Percentiles rank a stretch among this genome's conserved stretches.
These are phyloP conservation scores for Pyrenula massariospora DNA, from an alignment of 495 filamentous ascomycete genomes.

Conservation along the genomic window DNA sequence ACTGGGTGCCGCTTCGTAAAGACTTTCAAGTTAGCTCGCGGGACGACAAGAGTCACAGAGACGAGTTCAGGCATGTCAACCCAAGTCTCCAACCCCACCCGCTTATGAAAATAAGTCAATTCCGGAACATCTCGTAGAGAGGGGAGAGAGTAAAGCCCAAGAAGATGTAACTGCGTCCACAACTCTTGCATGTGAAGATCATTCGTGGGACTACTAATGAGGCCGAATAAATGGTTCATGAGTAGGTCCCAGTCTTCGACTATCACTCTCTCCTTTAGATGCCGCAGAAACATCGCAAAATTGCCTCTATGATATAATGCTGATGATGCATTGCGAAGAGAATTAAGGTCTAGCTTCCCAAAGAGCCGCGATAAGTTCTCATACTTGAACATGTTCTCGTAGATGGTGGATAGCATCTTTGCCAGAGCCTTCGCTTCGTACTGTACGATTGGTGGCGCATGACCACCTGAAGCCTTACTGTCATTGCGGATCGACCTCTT, in stretches of 20 bases:
- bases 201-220: neutral
- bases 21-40: constrained; percentile 6
- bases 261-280: constrained; percentile 11
- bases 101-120: neutral
- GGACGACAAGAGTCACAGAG: constrained; percentile 24
- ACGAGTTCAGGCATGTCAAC: constrained; percentile 16
- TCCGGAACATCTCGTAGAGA: constrained; percentile 2
- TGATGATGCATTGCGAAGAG: neutral
- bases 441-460: constrained; percentile 7
- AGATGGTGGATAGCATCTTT: constrained; percentile 20
- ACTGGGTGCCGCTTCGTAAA: constrained; percentile 7
- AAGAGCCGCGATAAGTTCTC: constrained; percentile 16
- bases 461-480: neutral
- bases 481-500: neutral
- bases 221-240: constrained; percentile 8
- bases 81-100: constrained; percentile 17
- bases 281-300: constrained; percentile 22
- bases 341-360: neutral
- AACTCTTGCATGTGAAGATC: constrained; percentile 11
- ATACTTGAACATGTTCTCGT: constrained; percentile 28
- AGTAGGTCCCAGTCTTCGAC: constrained; percentile 17
- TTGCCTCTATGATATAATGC: constrained; percentile 26
- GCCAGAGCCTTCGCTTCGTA: constrained; percentile 18
- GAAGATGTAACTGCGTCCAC: constrained; percentile 13
- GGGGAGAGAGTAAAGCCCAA: constrained; percentile 12